These are phyloP conservation scores for Yarrowia hollandica DNA, from an alignment of 805 yeast genomes.

Conservation along the genomic window DNA sequence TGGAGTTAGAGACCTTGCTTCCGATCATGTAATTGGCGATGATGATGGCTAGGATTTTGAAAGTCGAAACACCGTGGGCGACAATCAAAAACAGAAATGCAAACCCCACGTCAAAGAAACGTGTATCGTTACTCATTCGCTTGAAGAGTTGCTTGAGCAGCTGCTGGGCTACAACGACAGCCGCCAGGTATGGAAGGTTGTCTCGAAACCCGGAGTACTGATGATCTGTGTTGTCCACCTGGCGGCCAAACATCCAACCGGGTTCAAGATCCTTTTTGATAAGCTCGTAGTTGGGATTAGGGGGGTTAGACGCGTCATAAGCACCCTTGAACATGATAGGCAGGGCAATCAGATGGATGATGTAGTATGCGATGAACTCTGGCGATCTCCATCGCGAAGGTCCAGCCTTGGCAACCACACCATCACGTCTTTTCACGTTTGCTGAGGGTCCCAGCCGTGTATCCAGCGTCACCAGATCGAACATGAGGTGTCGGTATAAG, in stretches of 20 bases:
- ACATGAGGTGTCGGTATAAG: slow-evolving; percentile 30
- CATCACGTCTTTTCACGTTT: slow-evolving; percentile 39
- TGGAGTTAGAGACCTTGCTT: not conserved
- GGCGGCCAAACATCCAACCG: slow-evolving; percentile 90
- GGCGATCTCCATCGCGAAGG: slow-evolving; percentile 68
- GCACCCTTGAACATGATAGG: slow-evolving; percentile 85
- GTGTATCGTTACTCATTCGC: slow-evolving; percentile 42
- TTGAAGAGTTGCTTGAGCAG: slow-evolving; percentile 47
- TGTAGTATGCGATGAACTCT: slow-evolving; percentile 71
- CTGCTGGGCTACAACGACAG: slow-evolving; percentile 57
- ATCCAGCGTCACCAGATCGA: slow-evolving; percentile 48
- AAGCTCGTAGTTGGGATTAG: slow-evolving; percentile 66
- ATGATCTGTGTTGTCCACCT: slow-evolving; percentile 76
- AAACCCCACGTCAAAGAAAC: slow-evolving; percentile 69
- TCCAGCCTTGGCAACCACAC: slow-evolving; percentile 37
- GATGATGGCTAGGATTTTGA: slow-evolving; percentile 63
- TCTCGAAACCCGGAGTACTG: slow-evolving; percentile 88
- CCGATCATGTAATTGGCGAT: slow-evolving; percentile 52
- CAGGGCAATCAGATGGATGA: slow-evolving; percentile 64
- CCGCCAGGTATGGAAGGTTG: slow-evolving; percentile 64
- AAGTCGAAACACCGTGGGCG: slow-evolving; percentile 75
- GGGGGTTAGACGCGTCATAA: slow-evolving; percentile 66
- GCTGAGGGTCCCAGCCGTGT: slow-evolving; percentile 44
- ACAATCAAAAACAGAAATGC: slow-evolving; percentile 67
- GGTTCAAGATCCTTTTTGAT: slow-evolving; percentile 61